phyloP scores from a whole-genome alignment of 2,329 filamentous ascomycete genomes.

The Colletotrichum aenigma region DNA sequence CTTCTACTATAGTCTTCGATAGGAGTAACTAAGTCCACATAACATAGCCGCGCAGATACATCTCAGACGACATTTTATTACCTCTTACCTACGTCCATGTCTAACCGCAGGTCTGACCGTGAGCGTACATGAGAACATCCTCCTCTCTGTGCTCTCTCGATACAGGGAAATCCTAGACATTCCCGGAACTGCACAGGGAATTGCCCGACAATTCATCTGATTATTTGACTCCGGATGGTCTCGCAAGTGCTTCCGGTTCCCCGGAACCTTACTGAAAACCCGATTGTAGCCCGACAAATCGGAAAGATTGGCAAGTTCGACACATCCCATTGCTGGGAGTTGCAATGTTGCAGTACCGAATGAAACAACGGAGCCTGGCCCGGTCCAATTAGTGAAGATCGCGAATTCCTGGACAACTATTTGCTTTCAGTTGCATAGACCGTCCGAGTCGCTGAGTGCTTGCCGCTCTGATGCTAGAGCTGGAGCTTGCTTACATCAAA shows the following conservation, averaged over 20 bases:
- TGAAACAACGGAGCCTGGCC: not conserved
- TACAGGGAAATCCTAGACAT: not conserved
- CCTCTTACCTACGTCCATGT: not conserved
- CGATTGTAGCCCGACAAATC: not conserved
- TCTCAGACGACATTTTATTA: not conserved
- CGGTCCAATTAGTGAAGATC: not conserved
- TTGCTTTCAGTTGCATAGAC: not conserved
- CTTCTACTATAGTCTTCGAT: no score
- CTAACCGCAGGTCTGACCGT: not conserved
- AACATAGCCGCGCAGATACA: no score
- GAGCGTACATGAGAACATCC: not conserved
- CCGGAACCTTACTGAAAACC: not conserved
- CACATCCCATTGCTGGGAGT: not conserved
- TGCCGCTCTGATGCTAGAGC: not conserved
- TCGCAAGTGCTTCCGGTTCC: not conserved
- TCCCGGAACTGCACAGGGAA: not conserved
- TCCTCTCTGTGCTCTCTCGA: not conserved
- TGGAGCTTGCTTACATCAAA: not conserved
- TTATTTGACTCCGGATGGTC: not conserved
- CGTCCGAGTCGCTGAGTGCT: not conserved
- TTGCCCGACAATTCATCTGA: not conserved
- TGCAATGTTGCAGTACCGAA: not conserved
- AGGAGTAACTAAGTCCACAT: no score
- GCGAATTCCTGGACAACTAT: not conserved
- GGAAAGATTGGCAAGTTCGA: not conserved